Base-by-base conservation (phyloP, 2,329 filamentous ascomycete species). In the Fusarium buharicum region DNA sequence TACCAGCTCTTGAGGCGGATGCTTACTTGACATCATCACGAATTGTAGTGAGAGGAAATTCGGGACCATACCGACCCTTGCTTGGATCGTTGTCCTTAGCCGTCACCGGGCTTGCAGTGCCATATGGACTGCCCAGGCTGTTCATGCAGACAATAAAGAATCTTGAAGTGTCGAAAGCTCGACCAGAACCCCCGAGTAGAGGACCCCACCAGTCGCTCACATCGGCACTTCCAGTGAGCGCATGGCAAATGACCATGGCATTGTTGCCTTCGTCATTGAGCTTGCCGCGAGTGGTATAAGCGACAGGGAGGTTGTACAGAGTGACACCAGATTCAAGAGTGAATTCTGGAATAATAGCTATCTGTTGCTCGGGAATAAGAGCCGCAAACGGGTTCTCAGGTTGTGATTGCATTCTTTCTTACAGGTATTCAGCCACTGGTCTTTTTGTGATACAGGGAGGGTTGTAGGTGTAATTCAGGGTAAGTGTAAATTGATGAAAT, bases 11-110 rank as follows among this genome's bases (percentile, higher is more conserved):
- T 11, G 1, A 9, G n/a, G 3, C n/a, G 8, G 12, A n/a, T 9
- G 63, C 69, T 79, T 79, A 95, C 91, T 91, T 93, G 49, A 98
- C 94, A 79, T 99, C 95, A 74, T 99, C 95, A 66, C 94, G 84
- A 63, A 99, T 92, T 0, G 95, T 98, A 1, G 95, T 97, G 63
- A 99, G 79, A 41, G 95, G 95, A 68, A 99, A 99, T 72, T 99
- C 95, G 1, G 95, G 95, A 0, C 95, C 95, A 72, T 99, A 99
- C 68, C 86, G 85, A 16, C 86, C 93, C 62, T 91, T 87, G 47
- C 81, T 81, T 14, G 84, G 78, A 69, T 96, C 86, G 13, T 93
- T 93, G 72, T 97, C 89, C 75, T 92, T 96, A 68, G 88, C 89
- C 2, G 95, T 99, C 49, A 94, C 91, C 1, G 92, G 91, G 73